Base-by-base conservation (phyloP, 768 basidiomycete genomes). In the Hebeloma cylindrosporum region DNA sequence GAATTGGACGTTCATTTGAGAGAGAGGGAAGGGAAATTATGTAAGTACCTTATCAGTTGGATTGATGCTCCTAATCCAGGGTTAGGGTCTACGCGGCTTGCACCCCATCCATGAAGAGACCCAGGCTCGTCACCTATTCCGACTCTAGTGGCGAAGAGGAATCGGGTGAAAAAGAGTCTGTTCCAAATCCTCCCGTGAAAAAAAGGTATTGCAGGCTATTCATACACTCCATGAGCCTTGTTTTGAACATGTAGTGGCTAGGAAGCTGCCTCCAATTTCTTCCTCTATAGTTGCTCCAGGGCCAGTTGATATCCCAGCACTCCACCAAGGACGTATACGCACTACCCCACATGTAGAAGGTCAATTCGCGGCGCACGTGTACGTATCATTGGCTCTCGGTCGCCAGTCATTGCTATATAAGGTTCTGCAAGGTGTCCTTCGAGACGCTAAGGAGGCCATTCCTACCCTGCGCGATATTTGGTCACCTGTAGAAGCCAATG, bases 311-410 rank as follows among this genome's bases (percentile, higher is more conserved):
- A 69, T 90, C 56, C 92, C 93, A 2, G 66, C 82, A 3, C 66
- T 80, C 11, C 93, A 96, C 61, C 92, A 94, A 69, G 94, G 94
- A 10, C 79, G 93, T 22, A 71, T 70, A 35, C 80, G 94, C 22
- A 72, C 81, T 0, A 73, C 71, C 1, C 90, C 91, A 2, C 89
- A 91, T 59, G 81, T 92, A 3, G 86, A 91, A 9, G 94, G 94
- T 0, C 92, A 94, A 58, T 94, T 80, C 60, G 83, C 85, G 1
- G 75, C 86, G 6, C 82, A 95, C 68, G 74, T 94, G 43, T 95
- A 87, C 60, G 71, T 92, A 9, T 78, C 84, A 0, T 58, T 95
- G 58, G 52, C 60, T 38, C 37, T 44, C 21, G 63, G 67, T 36
- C 68, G 59, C 28, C 60, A 55, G 23, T 72, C 77, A 14, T 52